Evolutionary conservation across 2,329 filamentous ascomycete genomes (phyloP), one percentile per base, ranked within the genome.

Genomic region (Arthrobotrys sinensis): DNA sequence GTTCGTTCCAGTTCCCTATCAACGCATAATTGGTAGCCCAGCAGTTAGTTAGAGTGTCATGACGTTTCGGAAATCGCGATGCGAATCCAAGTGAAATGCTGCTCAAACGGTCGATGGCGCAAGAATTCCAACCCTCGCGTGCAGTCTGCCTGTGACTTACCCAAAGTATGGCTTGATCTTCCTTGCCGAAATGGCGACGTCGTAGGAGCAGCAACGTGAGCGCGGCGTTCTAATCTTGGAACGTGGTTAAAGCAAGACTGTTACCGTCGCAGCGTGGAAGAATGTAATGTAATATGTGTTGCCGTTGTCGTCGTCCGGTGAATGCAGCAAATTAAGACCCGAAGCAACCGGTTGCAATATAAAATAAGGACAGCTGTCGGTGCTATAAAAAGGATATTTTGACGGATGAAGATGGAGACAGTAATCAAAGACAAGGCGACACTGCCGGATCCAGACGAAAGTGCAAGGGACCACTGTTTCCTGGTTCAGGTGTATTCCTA

Each of bases 361-460:
- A 57, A 34, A 67, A 66, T 43, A 40, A 45, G 32, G 46, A 65
- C 70, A 38, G 53, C 38, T 64, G 62, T 55, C 60, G 55, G 60
- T 71, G 43, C 73, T 77, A 77, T 77, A 71, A 77, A 71, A 77
- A 77, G 73, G 60, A 62, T 60, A 66, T 38, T 60, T 60, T 60
- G 62, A 60, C 28, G 57, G 57, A 50, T 70, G 46, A n/a, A 69
- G 43, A 60, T 60, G 53, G 34, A 40, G 53, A 60, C 24, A 32
- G 16, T 24, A 68, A 57, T 45, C 36, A 43, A 68, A 57, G 50
- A 38, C 38, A 48, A 57, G 50, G 55, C 62, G 60, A 24, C 66
- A 38, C 43, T 57, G 55, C 53, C 72, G 57, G 48, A 55, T 62
- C 52, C 52, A 53, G 60, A 45, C n/a, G 16, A 50, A 52, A 63